Conservation (phyloP, 176 grass and related monocot species). For the Carex kokanica region DNA sequence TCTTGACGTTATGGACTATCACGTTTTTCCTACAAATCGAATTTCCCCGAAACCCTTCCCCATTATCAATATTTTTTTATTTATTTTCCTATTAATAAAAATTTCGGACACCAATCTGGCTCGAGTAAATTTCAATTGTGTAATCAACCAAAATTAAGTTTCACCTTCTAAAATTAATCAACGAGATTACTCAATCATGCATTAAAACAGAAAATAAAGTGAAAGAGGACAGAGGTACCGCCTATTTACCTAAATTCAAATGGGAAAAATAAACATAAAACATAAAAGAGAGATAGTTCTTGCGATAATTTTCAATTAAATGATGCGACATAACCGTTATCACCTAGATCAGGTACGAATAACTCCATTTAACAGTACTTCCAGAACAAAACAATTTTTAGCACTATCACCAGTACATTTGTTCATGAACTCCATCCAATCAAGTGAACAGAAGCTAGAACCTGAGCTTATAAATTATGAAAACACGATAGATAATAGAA, state of each 20-base stretch:
- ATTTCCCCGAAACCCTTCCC: too few species aligned
- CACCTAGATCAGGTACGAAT: neutral
- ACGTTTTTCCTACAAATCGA: too few species aligned
- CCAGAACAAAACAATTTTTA: neutral
- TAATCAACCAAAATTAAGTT: neutral
- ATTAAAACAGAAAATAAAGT: neutral
- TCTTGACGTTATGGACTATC: too few species aligned
- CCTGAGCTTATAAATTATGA: neutral
- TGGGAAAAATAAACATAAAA: neutral
- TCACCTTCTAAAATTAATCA: neutral
- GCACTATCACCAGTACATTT: neutral
- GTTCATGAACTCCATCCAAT: neutral
- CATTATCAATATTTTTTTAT: too few species aligned
- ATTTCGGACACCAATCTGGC: too few species aligned
- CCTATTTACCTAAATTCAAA: neutral
- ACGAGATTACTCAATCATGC: neutral
- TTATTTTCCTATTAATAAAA: too few species aligned
- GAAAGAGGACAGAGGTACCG: neutral
- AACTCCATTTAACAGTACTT: neutral
- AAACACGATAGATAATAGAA: neutral
- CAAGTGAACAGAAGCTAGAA: neutral
- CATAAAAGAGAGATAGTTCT: neutral
- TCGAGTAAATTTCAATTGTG: neutral
- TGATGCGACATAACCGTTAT: slow-evolving; percentile 7
- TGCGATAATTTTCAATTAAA: neutral